A percentile compares a stretch with the other conserved stretches of the same genome.
These are phyloP conservation scores for Hyaloraphidium curvatum DNA, from an alignment of 192 early-diverging fungal species.

Conservation along the genomic window DNA sequence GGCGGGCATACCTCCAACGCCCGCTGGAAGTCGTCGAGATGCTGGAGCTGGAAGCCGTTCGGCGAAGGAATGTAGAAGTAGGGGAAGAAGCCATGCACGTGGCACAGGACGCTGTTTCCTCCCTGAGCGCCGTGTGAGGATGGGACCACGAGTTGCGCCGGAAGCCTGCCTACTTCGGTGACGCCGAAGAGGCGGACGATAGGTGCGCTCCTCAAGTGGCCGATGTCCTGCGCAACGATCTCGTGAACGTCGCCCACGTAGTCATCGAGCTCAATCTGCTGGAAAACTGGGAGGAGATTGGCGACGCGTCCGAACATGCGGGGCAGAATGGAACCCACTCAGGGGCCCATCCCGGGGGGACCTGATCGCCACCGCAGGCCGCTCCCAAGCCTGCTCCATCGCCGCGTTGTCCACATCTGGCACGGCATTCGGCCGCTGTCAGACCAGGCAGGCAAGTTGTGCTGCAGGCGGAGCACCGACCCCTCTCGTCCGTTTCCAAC, in stretches of 20 bases:
- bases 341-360: no score
- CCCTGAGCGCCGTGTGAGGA: slow-evolving; percentile 15
- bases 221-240: neutral
- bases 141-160: neutral
- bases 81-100: slow-evolving; percentile 73
- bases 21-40: slow-evolving; percentile 28
- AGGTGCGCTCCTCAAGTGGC: slow-evolving; percentile 20
- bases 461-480: no score
- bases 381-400: no score
- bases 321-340: no score
- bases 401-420: no score
- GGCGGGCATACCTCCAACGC: slow-evolving; percentile 26
- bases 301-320: no score
- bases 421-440: no score
- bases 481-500: no score
- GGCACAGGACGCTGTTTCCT: slow-evolving; percentile 78
- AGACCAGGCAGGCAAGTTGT: no score
- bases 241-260: slow-evolving; percentile 26
- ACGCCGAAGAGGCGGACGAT: slow-evolving; percentile 67
- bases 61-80: slow-evolving; percentile 94
- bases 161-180: slow-evolving; percentile 36
- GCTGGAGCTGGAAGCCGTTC: slow-evolving; percentile 36
- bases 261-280: slow-evolving; percentile 92
- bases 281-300: slow-evolving; percentile 63
- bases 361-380: no score